Evolutionary conservation across 495 filamentous ascomycete species (phyloP), one percentile per base, ranked within the genome.

Genomic region (Penicillium goetzii): DNA sequence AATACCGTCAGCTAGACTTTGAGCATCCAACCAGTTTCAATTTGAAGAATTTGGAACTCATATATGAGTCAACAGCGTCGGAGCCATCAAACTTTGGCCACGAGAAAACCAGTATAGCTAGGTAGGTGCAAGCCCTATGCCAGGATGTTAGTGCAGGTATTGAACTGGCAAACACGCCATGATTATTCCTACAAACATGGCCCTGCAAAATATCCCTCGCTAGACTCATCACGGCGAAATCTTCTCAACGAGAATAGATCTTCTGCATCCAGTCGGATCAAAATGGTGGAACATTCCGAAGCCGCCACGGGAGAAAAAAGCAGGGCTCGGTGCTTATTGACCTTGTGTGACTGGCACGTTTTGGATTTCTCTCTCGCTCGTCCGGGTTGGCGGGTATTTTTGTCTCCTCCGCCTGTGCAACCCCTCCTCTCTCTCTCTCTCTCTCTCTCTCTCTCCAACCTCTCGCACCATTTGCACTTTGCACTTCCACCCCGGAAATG

Each of bases 351-450:
- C 66, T 50, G 55, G 50, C 11, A 23, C 25, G n/a, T 43, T 15
- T 43, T n/a, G 41, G 41, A 21, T 19, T 10, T 10, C 21, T 43
- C n/a, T 43, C 15, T 61, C 7, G n/a, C 26, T 28, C 25, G 38
- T 55, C 28, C 53, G 19, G 25, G 59, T 61, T 61, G 66, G 36
- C 54, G 40, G 30, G 59, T 60, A 60, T 57, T 54, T 52, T 62
- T 30, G 45, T 36, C 56, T 43, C 56, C 14, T 32, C 58, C 56
- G 23, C 19, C 17, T 50, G 58, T 58, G 40, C 56, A 7, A 21
- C 32, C 26, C 55, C 45, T 52, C 32, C 38, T 54, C 21, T 49
- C 30, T 43, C 58, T 51, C 45, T 28, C 14, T 56, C 34, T 12
- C 34, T n/a, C n/a, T n/a, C n/a, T n/a, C n/a, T n/a, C 12, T 9